Base-by-base conservation (phyloP, 2,329 filamentous ascomycete species). In the Sporothrix dimorphospora region DNA sequence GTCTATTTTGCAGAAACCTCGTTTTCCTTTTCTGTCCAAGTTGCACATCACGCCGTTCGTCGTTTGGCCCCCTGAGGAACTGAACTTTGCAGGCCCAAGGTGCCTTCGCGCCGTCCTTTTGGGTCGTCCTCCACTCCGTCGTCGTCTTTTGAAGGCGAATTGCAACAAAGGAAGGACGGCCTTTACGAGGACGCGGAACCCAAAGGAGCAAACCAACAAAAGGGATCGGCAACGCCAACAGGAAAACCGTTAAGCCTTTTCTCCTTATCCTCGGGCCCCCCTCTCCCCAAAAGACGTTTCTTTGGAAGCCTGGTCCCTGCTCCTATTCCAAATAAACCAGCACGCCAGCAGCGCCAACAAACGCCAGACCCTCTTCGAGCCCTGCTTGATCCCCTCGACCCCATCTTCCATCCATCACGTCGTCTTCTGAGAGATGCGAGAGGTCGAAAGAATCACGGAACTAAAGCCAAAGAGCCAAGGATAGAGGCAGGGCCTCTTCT, bases 401-500 rank as follows among this genome's bases (percentile, higher is more conserved):
- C 63, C 63, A 34, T 66, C 42, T 66, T 49, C 21, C 24, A 65
- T 45, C 38, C 38, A 27, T 24, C 12, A 6, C 34, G 59, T 65
- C n/a, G n/a, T 16, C 42, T n/a, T 49, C 30, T 30, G 24, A 49
- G 63, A 66, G 63, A 66, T 66, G 63, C 42, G 63, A 66, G 63
- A 66, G 63, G 63, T 21, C 24, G 7, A 49, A 12, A 47, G 24
- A 66, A 0, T n/a, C 38, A 19, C 59, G 21, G 21, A 24, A 27
- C 53, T 57, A 57, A 5, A 8, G 27, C 53, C 53, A 57, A 57
- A 34, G 53, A n/a, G 53, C 27, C 53, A 57, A 57, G 53, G 27
- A 34, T 34, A 57, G 53, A 21, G 19, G 16, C 57, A 63, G 34
- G 57, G 57, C 57, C n/a, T n/a, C 14, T n/a, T 19, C 19, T 61